A percentile compares a stretch with the other conserved stretches of the same genome.
Evolutionary conservation across 2,329 filamentous ascomycete species (phyloP).

Genomic region (Trichoderma harzianum): DNA sequence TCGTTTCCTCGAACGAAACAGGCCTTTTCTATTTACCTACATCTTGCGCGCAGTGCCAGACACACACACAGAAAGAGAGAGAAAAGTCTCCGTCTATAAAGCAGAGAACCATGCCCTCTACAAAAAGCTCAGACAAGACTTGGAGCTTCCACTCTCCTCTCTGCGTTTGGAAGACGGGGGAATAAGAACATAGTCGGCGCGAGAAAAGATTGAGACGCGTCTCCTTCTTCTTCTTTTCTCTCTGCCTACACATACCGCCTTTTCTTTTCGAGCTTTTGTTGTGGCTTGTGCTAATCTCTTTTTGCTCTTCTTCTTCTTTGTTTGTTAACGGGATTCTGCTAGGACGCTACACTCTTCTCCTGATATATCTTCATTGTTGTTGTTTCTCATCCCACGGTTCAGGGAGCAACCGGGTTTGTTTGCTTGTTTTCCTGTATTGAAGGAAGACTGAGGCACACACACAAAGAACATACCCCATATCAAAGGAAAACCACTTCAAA

Average conservation of each 20-base stretch:
- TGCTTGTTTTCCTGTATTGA: neutral
- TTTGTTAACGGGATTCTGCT: neutral
- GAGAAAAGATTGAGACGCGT: neutral
- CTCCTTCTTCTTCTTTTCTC: neutral
- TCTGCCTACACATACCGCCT: neutral
- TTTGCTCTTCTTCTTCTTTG: neutral
- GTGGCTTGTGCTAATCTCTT: neutral
- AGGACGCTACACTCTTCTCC: neutral
- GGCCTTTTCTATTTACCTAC: neutral
- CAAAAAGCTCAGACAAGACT: neutral
- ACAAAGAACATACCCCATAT: neutral
- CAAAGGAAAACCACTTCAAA: neutral
- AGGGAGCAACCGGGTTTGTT: neutral
- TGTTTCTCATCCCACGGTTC: neutral
- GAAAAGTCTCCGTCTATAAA: neutral
- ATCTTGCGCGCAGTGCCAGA: neutral
- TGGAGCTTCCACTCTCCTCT: neutral
- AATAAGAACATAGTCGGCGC: neutral
- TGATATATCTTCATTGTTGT: neutral
- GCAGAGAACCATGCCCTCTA: neutral
- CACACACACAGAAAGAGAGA: neutral
- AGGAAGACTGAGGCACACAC: neutral
- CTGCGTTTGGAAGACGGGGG: neutral
- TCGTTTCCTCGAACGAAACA: neutral
- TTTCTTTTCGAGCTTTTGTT: neutral